Percentiles rank a stretch among this genome's conserved stretches.
Conservation (phyloP, 352 stramenopile genomes). For the Pythium plurisporium region DNA sequence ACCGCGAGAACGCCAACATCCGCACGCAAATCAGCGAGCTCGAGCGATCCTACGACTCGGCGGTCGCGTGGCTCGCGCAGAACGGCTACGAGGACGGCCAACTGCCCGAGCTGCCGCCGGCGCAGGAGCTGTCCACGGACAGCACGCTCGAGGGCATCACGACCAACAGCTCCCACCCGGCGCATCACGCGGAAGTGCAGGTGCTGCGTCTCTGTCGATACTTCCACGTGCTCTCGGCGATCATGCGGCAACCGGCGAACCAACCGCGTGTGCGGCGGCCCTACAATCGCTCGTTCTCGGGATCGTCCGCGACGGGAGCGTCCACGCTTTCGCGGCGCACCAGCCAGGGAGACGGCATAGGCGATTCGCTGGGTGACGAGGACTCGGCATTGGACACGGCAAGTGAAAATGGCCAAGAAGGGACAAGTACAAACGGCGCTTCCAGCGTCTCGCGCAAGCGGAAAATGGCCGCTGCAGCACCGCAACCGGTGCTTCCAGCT, state of each 20-base stretch:
- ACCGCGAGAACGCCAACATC: constrained; percentile 78
- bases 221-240: constrained; percentile 58
- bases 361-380: constrained; percentile 14
- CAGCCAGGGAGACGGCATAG: constrained; percentile 8
- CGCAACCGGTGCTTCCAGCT: background rate
- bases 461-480: constrained; percentile 5
- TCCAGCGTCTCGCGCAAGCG: constrained; percentile 12
- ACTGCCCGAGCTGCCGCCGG: constrained; percentile 15
- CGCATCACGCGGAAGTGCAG: constrained; percentile 34
- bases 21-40: constrained; percentile 78
- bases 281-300: constrained; percentile 18
- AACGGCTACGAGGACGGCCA: constrained; percentile 32
- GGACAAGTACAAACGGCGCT: background rate
- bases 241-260: constrained; percentile 41
- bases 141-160: constrained; percentile 3
- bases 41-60: constrained; percentile 54
- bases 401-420: constrained; percentile 19
- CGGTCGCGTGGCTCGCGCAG: constrained; percentile 48
- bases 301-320: background rate
- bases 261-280: constrained; percentile 27
- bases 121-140: background rate
- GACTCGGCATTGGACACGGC: constrained; percentile 20
- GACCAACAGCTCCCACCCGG: constrained; percentile 14
- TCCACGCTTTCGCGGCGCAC: constrained; percentile 5
- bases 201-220: constrained; percentile 66